Evolutionary conservation across 768 basidiomycete species (phyloP).

Genomic region (Rhizopogon rudus): DNA sequence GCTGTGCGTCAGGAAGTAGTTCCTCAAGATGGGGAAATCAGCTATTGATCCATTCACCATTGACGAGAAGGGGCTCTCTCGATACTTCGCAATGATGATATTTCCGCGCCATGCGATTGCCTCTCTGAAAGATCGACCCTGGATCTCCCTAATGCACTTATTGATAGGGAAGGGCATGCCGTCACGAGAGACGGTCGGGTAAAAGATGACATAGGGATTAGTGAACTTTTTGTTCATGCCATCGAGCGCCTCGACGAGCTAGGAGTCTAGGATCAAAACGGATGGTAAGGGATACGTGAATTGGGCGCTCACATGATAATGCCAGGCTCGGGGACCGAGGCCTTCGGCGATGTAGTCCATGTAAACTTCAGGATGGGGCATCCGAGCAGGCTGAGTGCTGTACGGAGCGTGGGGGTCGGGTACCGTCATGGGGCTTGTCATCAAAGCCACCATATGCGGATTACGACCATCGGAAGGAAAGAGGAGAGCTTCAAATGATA

Average conservation of each 20-base stretch:
- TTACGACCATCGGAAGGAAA: conserved; percentile 76
- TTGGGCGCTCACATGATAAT: conserved; percentile 50
- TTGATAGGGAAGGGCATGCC: conserved; percentile 82
- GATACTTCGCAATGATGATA: conserved; percentile 70
- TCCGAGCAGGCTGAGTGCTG: conserved; percentile 45
- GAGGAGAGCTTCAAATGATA: conserved; percentile 64
- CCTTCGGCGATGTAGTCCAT: conserved; percentile 85
- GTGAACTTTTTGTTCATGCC: conserved; percentile 77
- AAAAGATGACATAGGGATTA: conserved; percentile 79
- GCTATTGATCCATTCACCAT: conserved; percentile 79
- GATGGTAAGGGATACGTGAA: conserved; percentile 12
- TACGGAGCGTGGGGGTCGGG: conserved; percentile 41
- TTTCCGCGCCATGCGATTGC: conserved; percentile 75
- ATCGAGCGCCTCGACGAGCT: conserved; percentile 74
- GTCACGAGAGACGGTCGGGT: conserved; percentile 69
- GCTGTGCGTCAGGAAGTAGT: conserved; percentile 67
- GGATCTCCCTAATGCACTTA: conserved; percentile 70
- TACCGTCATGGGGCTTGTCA: conserved; percentile 58
- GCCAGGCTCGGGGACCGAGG: conserved; percentile 64
- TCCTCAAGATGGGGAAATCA: conserved; percentile 78
- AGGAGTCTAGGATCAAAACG: conserved; percentile 6
- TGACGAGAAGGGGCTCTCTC: conserved; percentile 36
- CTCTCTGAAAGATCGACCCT: conserved; percentile 57
- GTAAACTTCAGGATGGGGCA: conserved; percentile 80
- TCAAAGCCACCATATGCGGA: conserved; percentile 66